A percentile compares a stretch with the other conserved stretches of the same genome.
These are phyloP conservation scores for Pythium angustatum DNA, from an alignment of 352 stramenopile species.

Conservation along the genomic window DNA sequence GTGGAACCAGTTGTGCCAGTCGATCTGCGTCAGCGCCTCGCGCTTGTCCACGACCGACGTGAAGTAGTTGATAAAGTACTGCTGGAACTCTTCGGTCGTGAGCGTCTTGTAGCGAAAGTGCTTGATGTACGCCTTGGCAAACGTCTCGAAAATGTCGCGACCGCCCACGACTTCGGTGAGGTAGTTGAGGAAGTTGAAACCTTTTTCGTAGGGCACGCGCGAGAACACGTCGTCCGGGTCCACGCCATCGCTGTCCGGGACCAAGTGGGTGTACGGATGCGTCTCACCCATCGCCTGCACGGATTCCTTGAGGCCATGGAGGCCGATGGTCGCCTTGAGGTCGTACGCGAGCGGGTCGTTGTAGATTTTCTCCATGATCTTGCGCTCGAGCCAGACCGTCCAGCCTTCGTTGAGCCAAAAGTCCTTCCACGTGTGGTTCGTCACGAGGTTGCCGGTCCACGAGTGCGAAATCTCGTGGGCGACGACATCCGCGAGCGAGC, in stretches of 20 bases:
- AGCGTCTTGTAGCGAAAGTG: conserved; percentile 79
- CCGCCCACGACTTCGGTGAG: conserved; percentile 35
- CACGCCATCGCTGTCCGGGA: conserved; percentile 69
- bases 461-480: conserved; percentile 79
- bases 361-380: conserved; percentile 44
- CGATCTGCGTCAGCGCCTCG: conserved; percentile 55
- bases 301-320: conserved; percentile 25
- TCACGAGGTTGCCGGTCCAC: conserved; percentile 42
- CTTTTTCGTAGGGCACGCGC: conserved; percentile 83
- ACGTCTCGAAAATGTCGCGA: conserved; percentile 44
- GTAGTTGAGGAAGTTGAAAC: conserved; percentile 47
- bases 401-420: conserved; percentile 99
- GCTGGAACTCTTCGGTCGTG: conserved; percentile 60
- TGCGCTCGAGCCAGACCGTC: conserved; percentile 97
- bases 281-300: conserved; percentile 35
- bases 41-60: conserved; percentile 23
- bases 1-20: conserved; percentile 94
- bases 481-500: conserved; percentile 95
- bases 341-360: conserved; percentile 18
- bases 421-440: conserved; percentile 94
- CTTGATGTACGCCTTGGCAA: conserved; percentile 87
- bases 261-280: conserved; percentile 65
- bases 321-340: conserved; percentile 30
- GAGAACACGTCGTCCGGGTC: conserved; percentile 93
- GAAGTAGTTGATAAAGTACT: conserved; percentile 64